Evolutionary conservation across 768 basidiomycete genomes (phyloP).

Genomic region (Austroboletus eburneus): DNA sequence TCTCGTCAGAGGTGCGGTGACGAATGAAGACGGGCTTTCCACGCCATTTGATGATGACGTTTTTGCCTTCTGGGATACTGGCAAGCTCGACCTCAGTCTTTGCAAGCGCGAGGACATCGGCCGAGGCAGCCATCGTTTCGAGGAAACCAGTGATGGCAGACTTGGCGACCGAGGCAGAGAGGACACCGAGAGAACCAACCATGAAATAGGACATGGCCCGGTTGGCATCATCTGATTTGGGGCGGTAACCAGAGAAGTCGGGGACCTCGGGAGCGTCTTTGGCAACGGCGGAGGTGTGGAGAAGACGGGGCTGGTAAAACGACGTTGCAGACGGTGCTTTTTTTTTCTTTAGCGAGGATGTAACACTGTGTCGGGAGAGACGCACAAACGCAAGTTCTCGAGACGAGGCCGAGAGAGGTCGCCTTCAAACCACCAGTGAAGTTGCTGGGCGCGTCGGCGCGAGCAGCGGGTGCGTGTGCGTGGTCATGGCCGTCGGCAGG

Average conservation of each 20-base stretch:
- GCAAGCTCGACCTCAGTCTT: slow-evolving; percentile 94
- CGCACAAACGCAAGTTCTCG: slow-evolving; percentile 66
- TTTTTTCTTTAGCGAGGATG: slow-evolving; percentile 6
- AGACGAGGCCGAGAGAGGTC: slow-evolving; percentile 52
- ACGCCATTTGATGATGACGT: slow-evolving; percentile 97
- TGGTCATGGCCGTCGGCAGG: slow-evolving; percentile 55
- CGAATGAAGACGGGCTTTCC: slow-evolving; percentile 99
- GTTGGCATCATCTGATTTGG: slow-evolving; percentile 59
- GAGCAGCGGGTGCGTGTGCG: slow-evolving; percentile 52
- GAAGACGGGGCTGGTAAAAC: slow-evolving; percentile 60
- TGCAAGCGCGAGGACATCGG: slow-evolving; percentile 95
- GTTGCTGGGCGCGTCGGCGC: slow-evolving; percentile 57
- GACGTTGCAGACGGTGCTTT: slow-evolving; percentile 49
- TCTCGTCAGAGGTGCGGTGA: slow-evolving; percentile 88
- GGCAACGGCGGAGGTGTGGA: slow-evolving; percentile 70
- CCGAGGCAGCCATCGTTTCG: slow-evolving; percentile 93
- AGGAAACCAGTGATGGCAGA: slow-evolving; percentile 92
- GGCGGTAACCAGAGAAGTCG: slow-evolving; percentile 81
- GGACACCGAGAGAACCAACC: slow-evolving; percentile 87
- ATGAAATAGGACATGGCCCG: slow-evolving; percentile 85
- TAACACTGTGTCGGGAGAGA: slow-evolving; percentile 9
- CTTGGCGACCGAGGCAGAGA: slow-evolving; percentile 93
- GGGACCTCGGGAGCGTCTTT: slow-evolving; percentile 81
- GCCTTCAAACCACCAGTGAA: slow-evolving; percentile 57
- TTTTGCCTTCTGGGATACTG: slow-evolving; percentile 94